Evolutionary conservation across 1,284 basidiomycete genomes (phyloP), one percentile per base, ranked within the genome.

Genomic region (Boletus semigastroideus): DNA sequence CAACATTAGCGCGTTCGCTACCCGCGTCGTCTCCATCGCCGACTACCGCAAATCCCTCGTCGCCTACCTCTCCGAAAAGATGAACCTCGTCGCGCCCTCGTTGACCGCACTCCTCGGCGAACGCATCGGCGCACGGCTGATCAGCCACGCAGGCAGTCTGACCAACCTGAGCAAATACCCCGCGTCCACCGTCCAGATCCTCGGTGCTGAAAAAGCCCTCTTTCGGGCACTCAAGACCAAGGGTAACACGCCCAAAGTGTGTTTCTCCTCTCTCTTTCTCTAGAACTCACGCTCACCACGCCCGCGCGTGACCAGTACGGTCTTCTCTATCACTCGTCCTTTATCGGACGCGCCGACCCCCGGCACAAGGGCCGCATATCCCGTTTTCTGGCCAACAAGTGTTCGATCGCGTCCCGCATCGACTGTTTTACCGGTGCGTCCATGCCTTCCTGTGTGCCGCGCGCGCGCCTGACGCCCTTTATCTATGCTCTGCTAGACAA

Each of bases 361-460:
- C 97, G 97, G 74, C 88, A 94, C 80, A 99, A 99, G 80, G 96
- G 96, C 34, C 88, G 97, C 55, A 98, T 98, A 72, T 97, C 94
- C 12, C 87, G 95, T 38, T 98, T 97, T 83, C 80, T 99, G 33
- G 97, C 96, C 46, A 99, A 99, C 83, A 99, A 99, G 76, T 97
- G 94, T 71, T 96, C 94, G 52, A 99, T 99, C 66, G 97, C 97
- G 8, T 91, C 92, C 43, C 81, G 97, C 55, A 99, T 99, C 75
- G 97, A 99, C 74, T 98, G 97, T 74, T 99, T 94, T 72, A 82
- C 89, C 5, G 92, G 92, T 89, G 63, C 46, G 78, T 67, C 2
- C 11, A 5, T 12, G 19, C 38, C 12, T 28, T 19, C 41, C 31
- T 37, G n/a, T 17, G n/a, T 7, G 19, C 22, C 37, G 28, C 5